A percentile compares a stretch with the other conserved stretches of the same genome.
These are phyloP conservation scores for Cymbopogon flexuosus DNA, from an alignment of 202 grass and related monocot genomes.

Conservation along the genomic window DNA sequence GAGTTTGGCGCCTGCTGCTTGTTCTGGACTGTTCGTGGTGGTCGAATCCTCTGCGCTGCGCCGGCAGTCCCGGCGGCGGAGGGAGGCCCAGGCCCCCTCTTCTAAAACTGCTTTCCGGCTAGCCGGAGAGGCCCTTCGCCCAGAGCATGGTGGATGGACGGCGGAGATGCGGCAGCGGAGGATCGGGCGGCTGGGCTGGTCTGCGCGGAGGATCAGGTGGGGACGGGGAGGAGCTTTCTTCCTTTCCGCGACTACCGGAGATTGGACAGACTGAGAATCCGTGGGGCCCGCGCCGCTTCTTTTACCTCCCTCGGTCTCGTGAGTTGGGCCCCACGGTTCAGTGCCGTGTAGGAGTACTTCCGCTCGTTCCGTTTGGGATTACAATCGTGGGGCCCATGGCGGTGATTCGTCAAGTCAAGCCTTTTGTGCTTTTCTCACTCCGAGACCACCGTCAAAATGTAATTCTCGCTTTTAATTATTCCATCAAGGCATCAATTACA, in stretches of 20 bases:
- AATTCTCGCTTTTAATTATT: too few species aligned
- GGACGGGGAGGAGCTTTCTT: not conserved
- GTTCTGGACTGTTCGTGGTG: too few species aligned
- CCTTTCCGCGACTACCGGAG: conserved; percentile 4
- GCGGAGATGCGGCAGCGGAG: not conserved
- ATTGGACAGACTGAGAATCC: not conserved
- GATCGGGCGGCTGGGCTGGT: too few species aligned
- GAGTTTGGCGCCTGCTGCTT: not conserved
- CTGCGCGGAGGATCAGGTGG: too few species aligned
- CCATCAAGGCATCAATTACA: too few species aligned
- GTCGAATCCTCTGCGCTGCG: not conserved
- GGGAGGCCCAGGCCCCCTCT: not conserved
- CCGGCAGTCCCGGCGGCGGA: not conserved
- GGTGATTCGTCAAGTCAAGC: not conserved
- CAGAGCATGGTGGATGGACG: not conserved
- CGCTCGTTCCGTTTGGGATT: not conserved
- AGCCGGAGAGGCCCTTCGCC: too few species aligned
- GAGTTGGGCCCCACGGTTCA: not conserved
- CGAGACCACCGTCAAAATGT: too few species aligned
- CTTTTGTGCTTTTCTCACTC: too few species aligned
- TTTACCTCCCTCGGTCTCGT: not conserved
- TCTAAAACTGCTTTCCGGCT: not conserved
- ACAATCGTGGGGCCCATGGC: not conserved
- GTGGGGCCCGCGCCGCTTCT: not conserved
- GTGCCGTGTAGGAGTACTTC: too few species aligned